These are phyloP conservation scores for Neodidymelliopsis sp. DNA, from an alignment of 2,329 filamentous ascomycete genomes.

Conservation along the genomic window DNA sequence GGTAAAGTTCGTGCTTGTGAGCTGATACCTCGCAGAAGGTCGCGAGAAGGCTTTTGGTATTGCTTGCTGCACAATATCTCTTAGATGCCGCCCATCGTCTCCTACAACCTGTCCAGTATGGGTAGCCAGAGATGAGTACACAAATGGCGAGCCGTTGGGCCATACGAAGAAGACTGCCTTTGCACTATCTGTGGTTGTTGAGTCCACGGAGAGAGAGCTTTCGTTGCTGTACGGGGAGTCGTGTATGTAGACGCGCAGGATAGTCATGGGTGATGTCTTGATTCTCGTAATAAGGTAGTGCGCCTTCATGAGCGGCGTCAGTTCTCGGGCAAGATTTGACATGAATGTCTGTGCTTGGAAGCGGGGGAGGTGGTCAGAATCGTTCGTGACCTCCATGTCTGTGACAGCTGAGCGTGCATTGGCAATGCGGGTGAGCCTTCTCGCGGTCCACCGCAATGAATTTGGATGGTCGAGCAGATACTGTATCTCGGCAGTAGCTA, in stretches of 20 bases:
- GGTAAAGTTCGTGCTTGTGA: conserved; percentile 72
- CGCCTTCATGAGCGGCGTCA: conserved; percentile 80
- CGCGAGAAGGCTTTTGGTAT: conserved; percentile 83
- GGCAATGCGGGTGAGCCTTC: conserved; percentile 53
- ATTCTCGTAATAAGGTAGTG: conserved; percentile 84
- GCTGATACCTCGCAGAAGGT: conserved; percentile 73
- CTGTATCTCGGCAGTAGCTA: conserved; percentile 63
- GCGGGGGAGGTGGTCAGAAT: conserved; percentile 62
- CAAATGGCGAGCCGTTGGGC: conserved; percentile 77
- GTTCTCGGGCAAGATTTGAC: conserved; percentile 74
- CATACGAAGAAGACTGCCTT: conserved; percentile 82
- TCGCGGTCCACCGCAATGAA: conserved; percentile 61
- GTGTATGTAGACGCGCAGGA: conserved; percentile 80
- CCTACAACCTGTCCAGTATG: conserved; percentile 46
- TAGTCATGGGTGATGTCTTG: conserved; percentile 69
- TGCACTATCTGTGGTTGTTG: conserved; percentile 62
- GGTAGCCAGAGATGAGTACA: conserved; percentile 68
- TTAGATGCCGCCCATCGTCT: conserved; percentile 62
- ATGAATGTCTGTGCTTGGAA: conserved; percentile 85
- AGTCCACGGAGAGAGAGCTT: conserved; percentile 45
- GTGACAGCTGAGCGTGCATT: conserved; percentile 33
- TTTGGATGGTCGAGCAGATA: conserved; percentile 62
- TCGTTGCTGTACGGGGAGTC: conserved; percentile 79
- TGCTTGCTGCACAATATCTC: conserved; percentile 76
- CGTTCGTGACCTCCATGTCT: conserved; percentile 50